These are phyloP conservation scores for Xylaria curta DNA, from an alignment of 495 filamentous ascomycete genomes.

Conservation along the genomic window DNA sequence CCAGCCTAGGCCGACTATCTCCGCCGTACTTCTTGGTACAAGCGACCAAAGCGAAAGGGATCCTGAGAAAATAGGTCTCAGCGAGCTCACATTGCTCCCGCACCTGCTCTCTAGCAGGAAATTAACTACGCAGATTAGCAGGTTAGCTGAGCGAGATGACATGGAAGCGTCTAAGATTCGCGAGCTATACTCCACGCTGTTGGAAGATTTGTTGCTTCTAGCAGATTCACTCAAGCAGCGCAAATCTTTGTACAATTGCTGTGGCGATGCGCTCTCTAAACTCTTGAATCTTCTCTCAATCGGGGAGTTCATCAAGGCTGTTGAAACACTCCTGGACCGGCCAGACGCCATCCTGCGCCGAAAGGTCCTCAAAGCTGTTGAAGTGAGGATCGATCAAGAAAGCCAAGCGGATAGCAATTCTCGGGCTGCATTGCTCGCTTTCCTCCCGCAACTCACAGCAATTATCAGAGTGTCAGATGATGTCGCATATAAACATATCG, in stretches of 20 bases:
- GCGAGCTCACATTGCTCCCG: slow-evolving; percentile 67
- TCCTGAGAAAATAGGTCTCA: slow-evolving; percentile 62
- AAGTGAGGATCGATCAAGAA: slow-evolving; percentile 72
- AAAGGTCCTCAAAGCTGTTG: slow-evolving; percentile 80
- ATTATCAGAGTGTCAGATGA: slow-evolving; percentile 75
- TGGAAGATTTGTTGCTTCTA: slow-evolving; percentile 71
- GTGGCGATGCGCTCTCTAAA: slow-evolving; percentile 72
- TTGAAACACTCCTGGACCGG: slow-evolving; percentile 76
- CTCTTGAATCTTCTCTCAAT: slow-evolving; percentile 81
- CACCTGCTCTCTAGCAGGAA: slow-evolving; percentile 57
- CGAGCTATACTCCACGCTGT: slow-evolving; percentile 69
- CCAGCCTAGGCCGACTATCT: slow-evolving; percentile 70
- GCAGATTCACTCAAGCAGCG: slow-evolving; percentile 64
- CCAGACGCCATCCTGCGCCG: slow-evolving; percentile 74
- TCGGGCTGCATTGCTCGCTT: slow-evolving; percentile 72
- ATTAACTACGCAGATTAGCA: slow-evolving; percentile 54
- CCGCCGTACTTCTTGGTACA: slow-evolving; percentile 69
- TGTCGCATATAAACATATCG: slow-evolving; percentile 76
- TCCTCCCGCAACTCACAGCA: slow-evolving; percentile 75
- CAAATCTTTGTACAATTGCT: slow-evolving; percentile 67
- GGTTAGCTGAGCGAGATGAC: slow-evolving; percentile 58
- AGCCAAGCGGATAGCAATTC: slow-evolving; percentile 69
- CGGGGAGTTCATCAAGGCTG: slow-evolving; percentile 81
- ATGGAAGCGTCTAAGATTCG: slow-evolving; percentile 67
- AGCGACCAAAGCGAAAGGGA: slow-evolving; percentile 66